A percentile compares a stretch with the other conserved stretches of the same genome.
These are phyloP conservation scores for Colletotrichum sansevieriae DNA, from an alignment of 2,329 filamentous ascomycete species.

Conservation along the genomic window DNA sequence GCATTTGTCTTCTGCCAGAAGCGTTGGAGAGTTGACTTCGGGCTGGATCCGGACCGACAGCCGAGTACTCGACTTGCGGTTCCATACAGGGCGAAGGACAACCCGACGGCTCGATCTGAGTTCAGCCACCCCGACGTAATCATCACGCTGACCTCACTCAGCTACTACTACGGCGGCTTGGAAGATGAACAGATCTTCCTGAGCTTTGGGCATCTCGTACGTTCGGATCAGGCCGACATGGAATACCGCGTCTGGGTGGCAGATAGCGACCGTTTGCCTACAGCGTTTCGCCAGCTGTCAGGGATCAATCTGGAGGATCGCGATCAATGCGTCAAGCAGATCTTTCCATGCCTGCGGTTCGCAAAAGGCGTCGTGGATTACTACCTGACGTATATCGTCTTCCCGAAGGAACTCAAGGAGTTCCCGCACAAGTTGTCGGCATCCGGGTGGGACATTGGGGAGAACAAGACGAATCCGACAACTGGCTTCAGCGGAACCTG, in stretches of 20 bases:
- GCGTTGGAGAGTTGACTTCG: constrained; percentile 76
- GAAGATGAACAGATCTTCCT: constrained; percentile 61
- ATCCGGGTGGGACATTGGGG: constrained; percentile 76
- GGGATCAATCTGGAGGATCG: constrained; percentile 72
- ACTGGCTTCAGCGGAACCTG: constrained; percentile 80
- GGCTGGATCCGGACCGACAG: constrained; percentile 59
- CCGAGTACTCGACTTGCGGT: constrained; percentile 65
- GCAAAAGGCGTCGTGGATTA: constrained; percentile 72
- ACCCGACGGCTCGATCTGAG: constrained; percentile 66
- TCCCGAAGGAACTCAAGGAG: constrained; percentile 72
- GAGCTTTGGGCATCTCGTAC: constrained; percentile 60
- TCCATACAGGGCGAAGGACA: constrained; percentile 72
- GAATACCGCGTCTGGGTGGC: constrained; percentile 66
- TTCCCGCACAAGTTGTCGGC: constrained; percentile 74
- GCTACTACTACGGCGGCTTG: constrained; percentile 70
- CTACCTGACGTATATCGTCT: constrained; percentile 70
- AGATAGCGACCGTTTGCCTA: constrained; percentile 50
- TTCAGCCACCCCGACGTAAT: constrained; percentile 73
- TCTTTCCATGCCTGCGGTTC: constrained; percentile 67
- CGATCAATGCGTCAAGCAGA: constrained; percentile 55
- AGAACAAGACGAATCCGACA: constrained; percentile 59
- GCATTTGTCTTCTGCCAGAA: constrained; percentile 67
- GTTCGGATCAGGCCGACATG: constrained; percentile 63
- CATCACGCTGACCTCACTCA: constrained; percentile 67
- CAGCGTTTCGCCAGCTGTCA: constrained; percentile 55